A percentile compares a stretch with the other conserved stretches of the same genome.
Conservation (phyloP, 805 yeast species). For the Barnettozyma pratensis region DNA sequence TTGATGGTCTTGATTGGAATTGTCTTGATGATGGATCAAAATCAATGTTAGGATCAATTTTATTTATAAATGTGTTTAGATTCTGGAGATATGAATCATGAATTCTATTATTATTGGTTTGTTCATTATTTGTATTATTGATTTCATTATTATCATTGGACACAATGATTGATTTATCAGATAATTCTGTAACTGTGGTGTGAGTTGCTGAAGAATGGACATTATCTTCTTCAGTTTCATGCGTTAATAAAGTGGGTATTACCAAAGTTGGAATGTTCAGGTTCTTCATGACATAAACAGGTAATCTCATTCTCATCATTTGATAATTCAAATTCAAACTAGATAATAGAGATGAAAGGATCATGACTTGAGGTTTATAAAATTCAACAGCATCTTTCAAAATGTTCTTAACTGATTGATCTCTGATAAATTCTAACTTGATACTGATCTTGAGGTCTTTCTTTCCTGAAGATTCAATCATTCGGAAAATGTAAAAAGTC, state of each 20-base stretch:
- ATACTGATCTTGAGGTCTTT: conserved; percentile 16
- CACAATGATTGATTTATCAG: background rate
- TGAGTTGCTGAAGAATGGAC: background rate
- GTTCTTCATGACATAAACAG: conserved; percentile 15
- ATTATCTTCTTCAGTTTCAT: background rate
- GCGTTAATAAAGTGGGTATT: conserved; percentile 14
- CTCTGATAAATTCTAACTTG: conserved; percentile 23
- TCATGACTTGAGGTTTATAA: conserved; percentile 19
- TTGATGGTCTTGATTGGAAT: background rate
- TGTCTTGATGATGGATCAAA: background rate
- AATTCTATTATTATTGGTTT: background rate
- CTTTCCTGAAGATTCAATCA: conserved; percentile 9
- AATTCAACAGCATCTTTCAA: conserved; percentile 15
- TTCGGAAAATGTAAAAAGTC: conserved; percentile 11
- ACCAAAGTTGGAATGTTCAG: conserved; percentile 18
- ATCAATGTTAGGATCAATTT: conserved; percentile 2
- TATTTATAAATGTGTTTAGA: conserved; percentile 3
- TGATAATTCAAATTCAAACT: conserved; percentile 5
- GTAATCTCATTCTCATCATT: conserved; percentile 11
- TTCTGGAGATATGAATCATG: background rate
- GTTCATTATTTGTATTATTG: background rate
- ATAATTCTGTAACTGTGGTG: too few relatives aligned
- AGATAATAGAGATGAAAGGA: conserved; percentile 15
- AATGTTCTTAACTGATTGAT: conserved; percentile 8
- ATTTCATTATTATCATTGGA: background rate